These are phyloP conservation scores for Ophiostoma ulmi DNA, from an alignment of 2,329 filamentous ascomycete species.

Conservation along the genomic window DNA sequence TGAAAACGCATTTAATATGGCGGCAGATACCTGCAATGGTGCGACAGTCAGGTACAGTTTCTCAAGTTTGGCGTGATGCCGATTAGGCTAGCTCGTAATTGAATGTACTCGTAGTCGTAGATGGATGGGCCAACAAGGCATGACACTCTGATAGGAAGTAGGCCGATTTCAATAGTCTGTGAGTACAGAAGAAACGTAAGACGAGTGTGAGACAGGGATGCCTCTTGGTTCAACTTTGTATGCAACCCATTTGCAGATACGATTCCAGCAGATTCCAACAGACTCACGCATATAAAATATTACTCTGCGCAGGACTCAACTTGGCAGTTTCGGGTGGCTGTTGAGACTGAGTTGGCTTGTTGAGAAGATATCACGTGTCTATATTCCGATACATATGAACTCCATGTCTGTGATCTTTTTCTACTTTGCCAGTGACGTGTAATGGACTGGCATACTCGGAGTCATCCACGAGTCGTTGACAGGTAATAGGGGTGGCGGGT, in stretches of 20 bases:
- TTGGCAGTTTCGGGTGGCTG: slow-evolving; percentile 6
- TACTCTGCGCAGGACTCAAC: not conserved
- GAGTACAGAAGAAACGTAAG: too few relatives aligned
- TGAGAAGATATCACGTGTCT: not conserved
- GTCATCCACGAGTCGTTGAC: not conserved
- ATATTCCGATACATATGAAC: not conserved
- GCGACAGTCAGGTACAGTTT: slow-evolving; percentile 9
- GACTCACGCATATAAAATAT: too few relatives aligned
- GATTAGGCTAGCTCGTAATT: not conserved
- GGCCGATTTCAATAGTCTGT: too few relatives aligned
- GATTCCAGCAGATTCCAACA: not conserved
- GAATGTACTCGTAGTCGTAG: too few relatives aligned
- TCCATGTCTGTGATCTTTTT: not conserved
- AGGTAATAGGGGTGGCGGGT: not conserved
- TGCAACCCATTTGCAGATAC: too few relatives aligned
- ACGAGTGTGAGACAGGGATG: not conserved
- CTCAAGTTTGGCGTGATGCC: not conserved
- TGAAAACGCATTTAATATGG: not conserved
- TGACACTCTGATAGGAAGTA: too few relatives aligned
- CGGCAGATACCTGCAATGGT: slow-evolving; percentile 12
- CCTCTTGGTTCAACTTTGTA: not conserved
- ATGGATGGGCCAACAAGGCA: too few relatives aligned
- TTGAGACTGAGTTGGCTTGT: not conserved
- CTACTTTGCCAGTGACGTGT: slow-evolving; percentile 6
- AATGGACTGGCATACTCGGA: not conserved